Conservation (phyloP, 2,329 filamentous ascomycete species). For the Plenodomus biglobosus region DNA sequence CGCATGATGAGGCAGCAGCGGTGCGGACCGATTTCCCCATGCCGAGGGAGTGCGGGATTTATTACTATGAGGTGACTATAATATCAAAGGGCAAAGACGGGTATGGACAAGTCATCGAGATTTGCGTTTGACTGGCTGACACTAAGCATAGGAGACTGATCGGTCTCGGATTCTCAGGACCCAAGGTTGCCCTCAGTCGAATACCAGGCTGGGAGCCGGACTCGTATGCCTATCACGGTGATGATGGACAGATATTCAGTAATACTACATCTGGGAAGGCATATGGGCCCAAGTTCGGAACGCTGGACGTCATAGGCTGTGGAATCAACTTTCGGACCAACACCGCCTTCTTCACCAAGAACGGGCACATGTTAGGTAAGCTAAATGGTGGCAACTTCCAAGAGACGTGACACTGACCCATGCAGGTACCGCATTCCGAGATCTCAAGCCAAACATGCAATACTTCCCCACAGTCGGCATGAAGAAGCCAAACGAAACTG, state of each 20-base stretch:
- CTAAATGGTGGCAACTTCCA: neutral
- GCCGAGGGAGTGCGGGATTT: conserved; percentile 86
- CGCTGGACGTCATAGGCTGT: conserved; percentile 64
- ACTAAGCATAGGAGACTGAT: conserved; percentile 44
- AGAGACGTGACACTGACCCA: conserved; percentile 12
- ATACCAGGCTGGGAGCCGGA: conserved; percentile 67
- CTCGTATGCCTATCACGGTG: conserved; percentile 68
- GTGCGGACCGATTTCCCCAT: conserved; percentile 84
- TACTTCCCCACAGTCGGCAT: conserved; percentile 66
- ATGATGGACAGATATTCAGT: conserved; percentile 65
- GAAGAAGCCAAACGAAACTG: conserved; percentile 63
- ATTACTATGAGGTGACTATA: conserved; percentile 82
- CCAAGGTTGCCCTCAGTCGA: conserved; percentile 60
- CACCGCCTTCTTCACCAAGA: conserved; percentile 66
- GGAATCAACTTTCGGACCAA: conserved; percentile 65
- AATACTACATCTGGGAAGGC: conserved; percentile 58
- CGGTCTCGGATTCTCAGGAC: conserved; percentile 63
- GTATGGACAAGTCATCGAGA: conserved; percentile 50
- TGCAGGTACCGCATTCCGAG: conserved; percentile 66
- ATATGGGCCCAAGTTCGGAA: conserved; percentile 63
- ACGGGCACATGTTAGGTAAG: conserved; percentile 60
- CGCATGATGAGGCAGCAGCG: conserved; percentile 73
- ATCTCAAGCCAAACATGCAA: conserved; percentile 64
- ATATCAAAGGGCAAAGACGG: conserved; percentile 68
- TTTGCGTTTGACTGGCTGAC: conserved; percentile 19